Conservation (phyloP, 805 yeast genomes). For the Candida xiaguanensis region DNA sequence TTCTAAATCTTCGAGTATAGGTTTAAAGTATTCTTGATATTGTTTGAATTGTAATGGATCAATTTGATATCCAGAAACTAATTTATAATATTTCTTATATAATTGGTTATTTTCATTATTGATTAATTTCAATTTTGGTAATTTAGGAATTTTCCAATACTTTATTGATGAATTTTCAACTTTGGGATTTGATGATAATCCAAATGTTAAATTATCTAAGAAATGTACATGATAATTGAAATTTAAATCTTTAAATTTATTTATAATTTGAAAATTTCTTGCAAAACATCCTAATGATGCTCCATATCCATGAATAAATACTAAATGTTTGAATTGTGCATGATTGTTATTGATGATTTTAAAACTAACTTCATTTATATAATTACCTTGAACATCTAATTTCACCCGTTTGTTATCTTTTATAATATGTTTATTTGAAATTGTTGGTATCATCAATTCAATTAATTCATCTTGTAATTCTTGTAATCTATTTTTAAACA, state of each 20-base stretch:
- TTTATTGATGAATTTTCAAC: conserved; percentile 17
- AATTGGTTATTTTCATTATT: conserved; percentile 26
- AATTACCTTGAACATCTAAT: conserved; percentile 17
- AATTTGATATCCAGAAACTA: conserved; percentile 32
- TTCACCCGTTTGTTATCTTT: conserved; percentile 15
- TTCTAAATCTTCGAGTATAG: conserved; percentile 46
- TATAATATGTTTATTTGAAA: conserved; percentile 15
- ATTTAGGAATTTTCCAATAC: conserved; percentile 17
- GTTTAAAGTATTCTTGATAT: conserved; percentile 33
- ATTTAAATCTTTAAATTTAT: conserved; percentile 16
- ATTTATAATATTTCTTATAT: conserved; percentile 37
- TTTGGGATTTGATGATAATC: conserved; percentile 48
- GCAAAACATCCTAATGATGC: conserved; percentile 57
- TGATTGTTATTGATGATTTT: conserved; percentile 23
- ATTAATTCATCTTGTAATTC: conserved; percentile 32
- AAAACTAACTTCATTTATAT: conserved; percentile 34
- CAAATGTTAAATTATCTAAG: conserved; percentile 49
- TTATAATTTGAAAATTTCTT: conserved; percentile 45
- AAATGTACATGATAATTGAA: conserved; percentile 46
- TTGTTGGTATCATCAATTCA: conserved; percentile 29
- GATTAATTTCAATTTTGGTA: conserved; percentile 22
- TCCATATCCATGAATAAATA: conserved; percentile 56
- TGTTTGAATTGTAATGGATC: conserved; percentile 22
- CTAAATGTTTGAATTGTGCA: conserved; percentile 36
- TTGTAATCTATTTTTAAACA: conserved; percentile 22